Evolutionary conservation across 2,329 filamentous ascomycete genomes (phyloP).

Genomic region (Epichloe sylvatica): DNA sequence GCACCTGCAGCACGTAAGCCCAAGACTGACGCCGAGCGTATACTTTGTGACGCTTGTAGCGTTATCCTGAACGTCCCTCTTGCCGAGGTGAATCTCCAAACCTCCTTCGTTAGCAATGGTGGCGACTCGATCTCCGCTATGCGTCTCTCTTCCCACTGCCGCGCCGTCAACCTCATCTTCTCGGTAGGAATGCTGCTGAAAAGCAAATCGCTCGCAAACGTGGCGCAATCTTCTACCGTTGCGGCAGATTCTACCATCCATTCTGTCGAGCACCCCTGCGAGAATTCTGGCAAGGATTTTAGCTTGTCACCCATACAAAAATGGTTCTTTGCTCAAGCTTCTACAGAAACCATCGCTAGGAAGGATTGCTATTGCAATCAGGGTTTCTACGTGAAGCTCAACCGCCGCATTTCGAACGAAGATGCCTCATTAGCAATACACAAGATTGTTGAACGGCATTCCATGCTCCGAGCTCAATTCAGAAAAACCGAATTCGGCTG

Average conservation of each 20-base stretch:
- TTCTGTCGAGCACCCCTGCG: neutral
- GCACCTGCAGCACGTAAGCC: neutral
- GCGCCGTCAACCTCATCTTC: conserved; percentile 16
- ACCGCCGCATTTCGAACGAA: neutral
- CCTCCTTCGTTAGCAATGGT: conserved; percentile 26
- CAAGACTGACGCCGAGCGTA: conserved; percentile 1
- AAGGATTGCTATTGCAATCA: conserved; percentile 2
- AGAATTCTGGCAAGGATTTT: neutral
- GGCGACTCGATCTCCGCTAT: conserved; percentile 33
- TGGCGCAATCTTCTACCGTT: neutral
- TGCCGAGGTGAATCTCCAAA: conserved; percentile 15
- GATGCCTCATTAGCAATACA: neutral
- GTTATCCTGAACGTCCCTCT: conserved; percentile 24
- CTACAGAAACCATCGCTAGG: neutral
- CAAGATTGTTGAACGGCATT: conserved; percentile 4
- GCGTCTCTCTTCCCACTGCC: conserved; percentile 25
- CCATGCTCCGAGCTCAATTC: conserved; percentile 8
- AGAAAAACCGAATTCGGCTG: neutral
- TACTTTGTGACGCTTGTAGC: conserved; percentile 21
- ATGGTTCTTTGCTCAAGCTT: conserved; percentile 3
- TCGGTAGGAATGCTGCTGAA: conserved; percentile 12
- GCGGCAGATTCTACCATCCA: neutral
- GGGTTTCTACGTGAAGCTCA: conserved; percentile 1
- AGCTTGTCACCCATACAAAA: conserved; percentile 6
- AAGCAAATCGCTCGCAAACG: neutral